These are phyloP conservation scores for Pleurozium schreberi DNA, from an alignment of 225 moss, liverwort and hornwort genomes.

Conservation along the genomic window DNA sequence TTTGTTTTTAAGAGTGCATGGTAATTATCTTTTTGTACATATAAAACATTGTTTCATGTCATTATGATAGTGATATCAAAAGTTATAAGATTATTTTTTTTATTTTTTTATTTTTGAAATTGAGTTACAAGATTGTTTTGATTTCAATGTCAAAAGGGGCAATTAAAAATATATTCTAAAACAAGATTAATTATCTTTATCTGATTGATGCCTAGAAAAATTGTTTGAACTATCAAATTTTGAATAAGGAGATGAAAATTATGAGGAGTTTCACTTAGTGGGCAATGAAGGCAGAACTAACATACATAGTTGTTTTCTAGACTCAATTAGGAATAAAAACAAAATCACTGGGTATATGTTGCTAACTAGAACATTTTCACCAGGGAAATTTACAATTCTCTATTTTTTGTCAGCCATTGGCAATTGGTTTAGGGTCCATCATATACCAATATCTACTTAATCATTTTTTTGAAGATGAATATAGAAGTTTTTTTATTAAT, in stretches of 20 bases:
- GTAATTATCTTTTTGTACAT: background rate
- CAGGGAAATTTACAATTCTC: background rate
- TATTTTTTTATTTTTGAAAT: background rate
- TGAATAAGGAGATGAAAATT: background rate
- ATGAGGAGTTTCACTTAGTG: background rate
- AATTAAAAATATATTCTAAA: background rate
- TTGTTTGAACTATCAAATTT: background rate
- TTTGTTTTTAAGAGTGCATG: background rate
- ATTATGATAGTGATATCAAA: background rate
- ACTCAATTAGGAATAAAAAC: background rate
- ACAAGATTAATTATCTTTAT: background rate
- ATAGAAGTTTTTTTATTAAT: background rate
- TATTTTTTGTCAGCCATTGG: background rate
- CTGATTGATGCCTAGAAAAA: background rate
- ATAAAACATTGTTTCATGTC: background rate
- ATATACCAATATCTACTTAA: background rate
- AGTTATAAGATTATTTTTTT: background rate
- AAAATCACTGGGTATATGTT: background rate
- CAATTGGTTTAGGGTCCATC: background rate
- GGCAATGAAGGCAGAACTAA: background rate
- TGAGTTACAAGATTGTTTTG: background rate
- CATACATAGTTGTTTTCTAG: accelerated
- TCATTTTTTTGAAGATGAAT: background rate
- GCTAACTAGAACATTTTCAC: background rate
- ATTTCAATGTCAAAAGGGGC: background rate